Conservation (phyloP, 352 stramenopile species). For the Phytopythium vexans region DNA sequence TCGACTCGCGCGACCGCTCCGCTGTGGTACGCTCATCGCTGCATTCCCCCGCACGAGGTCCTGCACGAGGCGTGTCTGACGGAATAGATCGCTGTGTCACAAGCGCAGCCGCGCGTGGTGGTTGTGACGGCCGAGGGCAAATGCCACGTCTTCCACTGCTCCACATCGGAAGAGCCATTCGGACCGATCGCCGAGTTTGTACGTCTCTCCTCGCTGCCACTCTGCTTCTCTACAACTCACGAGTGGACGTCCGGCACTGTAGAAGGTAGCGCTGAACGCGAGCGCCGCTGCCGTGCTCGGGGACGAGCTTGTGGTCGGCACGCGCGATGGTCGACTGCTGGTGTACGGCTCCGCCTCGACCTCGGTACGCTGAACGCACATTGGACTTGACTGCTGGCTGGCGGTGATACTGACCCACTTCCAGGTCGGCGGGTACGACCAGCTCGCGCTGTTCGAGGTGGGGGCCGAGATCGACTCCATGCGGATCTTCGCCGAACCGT, state of each 20-base stretch:
- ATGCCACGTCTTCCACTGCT: slow-evolving; percentile 62
- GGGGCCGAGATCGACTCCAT: slow-evolving; percentile 59
- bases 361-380: slow-evolving; percentile 15
- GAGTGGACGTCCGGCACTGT: neutral
- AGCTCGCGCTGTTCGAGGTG: slow-evolving; percentile 51
- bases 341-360: slow-evolving; percentile 38
- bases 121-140: slow-evolving; percentile 69
- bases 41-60: neutral
- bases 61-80: neutral
- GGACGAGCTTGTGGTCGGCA: slow-evolving; percentile 57
- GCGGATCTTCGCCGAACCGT: slow-evolving; percentile 21
- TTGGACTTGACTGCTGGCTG: neutral
- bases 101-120: slow-evolving; percentile 50
- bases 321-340: slow-evolving; percentile 56
- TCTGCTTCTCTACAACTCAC: neutral
- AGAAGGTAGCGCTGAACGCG: slow-evolving; percentile 71
- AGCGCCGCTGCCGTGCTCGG: slow-evolving; percentile 52
- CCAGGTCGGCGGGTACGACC: slow-evolving; percentile 48
- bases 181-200: slow-evolving; percentile 66
- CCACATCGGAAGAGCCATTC: slow-evolving; percentile 50
- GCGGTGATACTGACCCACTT: neutral
- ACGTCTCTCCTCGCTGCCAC: slow-evolving; percentile 1
- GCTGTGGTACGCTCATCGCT: neutral
- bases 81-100: too few relatives aligned
- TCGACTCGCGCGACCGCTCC: slow-evolving; percentile 35